Evolutionary conservation across 1,284 basidiomycete genomes (phyloP), one percentile per base, ranked within the genome.

Genomic region (Pseudozyma flocculosa): DNA sequence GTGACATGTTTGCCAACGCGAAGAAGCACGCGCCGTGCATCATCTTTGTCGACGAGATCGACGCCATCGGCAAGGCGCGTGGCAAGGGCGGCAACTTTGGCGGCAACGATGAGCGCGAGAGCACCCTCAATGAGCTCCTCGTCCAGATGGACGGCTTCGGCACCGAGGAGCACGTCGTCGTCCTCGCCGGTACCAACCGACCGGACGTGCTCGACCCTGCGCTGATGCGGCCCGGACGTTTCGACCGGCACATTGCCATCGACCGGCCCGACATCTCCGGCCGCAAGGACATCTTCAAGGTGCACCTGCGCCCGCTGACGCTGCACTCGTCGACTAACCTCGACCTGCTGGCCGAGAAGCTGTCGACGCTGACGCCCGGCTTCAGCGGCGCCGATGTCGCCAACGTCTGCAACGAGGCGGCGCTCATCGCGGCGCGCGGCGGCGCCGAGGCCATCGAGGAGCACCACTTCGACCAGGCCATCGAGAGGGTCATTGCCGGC

Each of bases 101-200:
- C 50, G 94, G 94, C 19, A 97, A 97, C 80, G 94, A 98, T 78
- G 94, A 99, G 79, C 87, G 95, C 43, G 95, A 99, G 81, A 91
- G 90, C 14, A 99, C 94, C 18, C 85, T 99, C 60, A 98, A 98
- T 79, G 95, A 99, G 80, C 83, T 99, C 17, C 83, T 99, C 56
- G 94, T 98, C 41, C 94, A 99, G 82, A 98, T 99, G 94, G 94
- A 99, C 79, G 94, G 94, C 36, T 98, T 99, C 81, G 88, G 88
- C 40, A 94, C 92, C 14, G 86, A 90, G 64, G 91, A 97, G 79
- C 92, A 97, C 75, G 87, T 98, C 61, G 94, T 98, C 50, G 89
- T 99, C 17, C 85, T 98, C 36, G 92, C 95, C 0, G 94, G 95
- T 68, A 98, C 95, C 19, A 98, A 98, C 81, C 83, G 95, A 73